Evolutionary conservation across 768 basidiomycete species (phyloP).

Genomic region (Boletellus sp.): DNA sequence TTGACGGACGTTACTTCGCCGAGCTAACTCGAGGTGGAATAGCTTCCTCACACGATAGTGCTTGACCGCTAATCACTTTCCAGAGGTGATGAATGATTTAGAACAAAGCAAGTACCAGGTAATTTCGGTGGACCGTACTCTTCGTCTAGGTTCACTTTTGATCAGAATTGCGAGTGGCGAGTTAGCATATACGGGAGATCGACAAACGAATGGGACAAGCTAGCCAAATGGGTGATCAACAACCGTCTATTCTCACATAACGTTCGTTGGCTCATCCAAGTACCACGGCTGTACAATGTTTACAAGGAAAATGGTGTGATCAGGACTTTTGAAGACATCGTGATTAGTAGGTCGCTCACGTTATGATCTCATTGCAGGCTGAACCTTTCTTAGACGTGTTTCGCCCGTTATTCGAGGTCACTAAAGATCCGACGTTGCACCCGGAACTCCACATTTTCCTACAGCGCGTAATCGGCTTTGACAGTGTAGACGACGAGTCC

Average conservation of each 20-base stretch:
- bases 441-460: conserved; percentile 95
- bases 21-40: conserved; percentile 82
- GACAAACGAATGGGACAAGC: conserved; percentile 90
- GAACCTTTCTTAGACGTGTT: conserved; percentile 68
- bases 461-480: conserved; percentile 93
- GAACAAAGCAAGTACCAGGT: conserved; percentile 99
- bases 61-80: neutral
- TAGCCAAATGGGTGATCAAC: conserved; percentile 94
- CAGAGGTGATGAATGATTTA: conserved; percentile 96
- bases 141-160: neutral
- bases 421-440: conserved; percentile 82
- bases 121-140: conserved; percentile 4
- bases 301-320: conserved; percentile 88
- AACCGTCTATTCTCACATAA: conserved; percentile 95
- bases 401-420: conserved; percentile 92
- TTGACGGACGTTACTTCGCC: conserved; percentile 89
- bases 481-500: conserved; percentile 98
- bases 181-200: conserved; percentile 91
- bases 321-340: conserved; percentile 85
- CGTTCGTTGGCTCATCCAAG: conserved; percentile 95
- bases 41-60: neutral
- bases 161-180: conserved; percentile 93
- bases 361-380: neutral
- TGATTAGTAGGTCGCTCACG: conserved; percentile 63
- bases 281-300: conserved; percentile 91